Base-by-base conservation (phyloP, 176 grass and related monocot species). In the Echinochloa phyllopogon region DNA sequence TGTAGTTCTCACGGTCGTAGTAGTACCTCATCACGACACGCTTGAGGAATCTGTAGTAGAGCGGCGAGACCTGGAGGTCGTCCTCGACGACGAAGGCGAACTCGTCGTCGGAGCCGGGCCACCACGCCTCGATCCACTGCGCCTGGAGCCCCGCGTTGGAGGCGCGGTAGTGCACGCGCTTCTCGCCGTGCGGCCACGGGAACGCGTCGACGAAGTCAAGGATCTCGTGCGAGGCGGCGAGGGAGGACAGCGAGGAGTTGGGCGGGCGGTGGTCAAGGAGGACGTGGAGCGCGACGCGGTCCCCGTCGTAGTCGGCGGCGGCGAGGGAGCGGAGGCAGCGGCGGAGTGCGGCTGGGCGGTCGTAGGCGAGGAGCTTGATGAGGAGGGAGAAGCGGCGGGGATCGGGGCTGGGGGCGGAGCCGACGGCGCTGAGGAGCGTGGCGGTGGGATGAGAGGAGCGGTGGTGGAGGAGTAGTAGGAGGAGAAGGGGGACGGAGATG, bases 41-140 rank as follows among this genome's bases (percentile, higher is more conserved):
- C 80, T 98, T 98, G 6, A 98, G 82, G 80, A 95, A 98, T 23
- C 48, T 83, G 74, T 94, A 91, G 67, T 90, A 98, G 44, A 98
- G 89, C 17, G 93, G 91, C 29, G 93, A 98, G 10, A 98, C 87
- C 91, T 98, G 83, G 55, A 98, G 90, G 53, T 98, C 96, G 53
- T 98, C 96, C 81, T 98, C 96, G 15, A 98, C 96, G 41, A 98
- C 80, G 80, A 98, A 98, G 41, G 87, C 96, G 72, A 98, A 98
- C 64, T 98, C 96, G 76, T 98, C 81, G 73, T 98, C 86, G 3
- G 96, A 98, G 81, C 72, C 80, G 2, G 96, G 96, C 96, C 93
- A 98, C 96, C 96, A 98, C 0, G 96, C 96, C 77, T 98, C 93
- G 47, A 98, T 84, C 96, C 96, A 98, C 81, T 98, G 96, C 40